Evolutionary conservation across 129 eudicot species (phyloP).

Genomic region (Artemisia annua): DNA sequence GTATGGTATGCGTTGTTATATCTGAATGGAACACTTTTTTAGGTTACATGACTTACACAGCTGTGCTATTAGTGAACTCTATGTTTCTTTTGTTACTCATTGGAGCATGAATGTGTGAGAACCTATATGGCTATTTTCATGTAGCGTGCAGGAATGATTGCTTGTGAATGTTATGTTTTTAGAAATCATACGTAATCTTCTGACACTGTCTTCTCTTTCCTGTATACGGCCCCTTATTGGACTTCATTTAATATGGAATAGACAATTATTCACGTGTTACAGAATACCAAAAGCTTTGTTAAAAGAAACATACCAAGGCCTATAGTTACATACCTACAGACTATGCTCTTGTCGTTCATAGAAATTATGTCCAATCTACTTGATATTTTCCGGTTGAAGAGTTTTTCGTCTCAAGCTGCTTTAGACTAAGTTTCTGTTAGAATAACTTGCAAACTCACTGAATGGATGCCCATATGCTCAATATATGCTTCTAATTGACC

Average conservation of each 20-base stretch:
- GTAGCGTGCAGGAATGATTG: not conserved
- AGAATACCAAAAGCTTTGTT: too few species aligned
- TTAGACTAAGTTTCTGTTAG: not conserved
- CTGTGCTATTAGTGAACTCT: too few species aligned
- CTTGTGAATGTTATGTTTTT: not conserved
- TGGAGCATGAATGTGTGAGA: constrained; percentile 5
- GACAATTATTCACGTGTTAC: too few species aligned
- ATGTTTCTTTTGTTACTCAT: not conserved
- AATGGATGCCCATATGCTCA: not conserved
- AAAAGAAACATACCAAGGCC: too few species aligned
- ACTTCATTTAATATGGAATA: not conserved
- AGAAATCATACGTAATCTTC: not conserved
- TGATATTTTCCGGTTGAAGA: not conserved
- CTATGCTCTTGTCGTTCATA: too few species aligned
- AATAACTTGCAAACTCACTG: not conserved
- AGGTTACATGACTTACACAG: not conserved
- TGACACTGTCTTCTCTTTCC: not conserved
- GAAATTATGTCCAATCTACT: too few species aligned
- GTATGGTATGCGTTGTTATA: not conserved
- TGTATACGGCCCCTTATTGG: not conserved
- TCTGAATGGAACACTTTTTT: not conserved
- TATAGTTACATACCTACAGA: too few species aligned
- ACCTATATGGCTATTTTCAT: not conserved
- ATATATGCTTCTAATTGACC: too few species aligned
- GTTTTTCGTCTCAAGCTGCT: not conserved